Evolutionary conservation across 257 asterid genomes (phyloP).

Genomic region (Jaltomata sinuosa): DNA sequence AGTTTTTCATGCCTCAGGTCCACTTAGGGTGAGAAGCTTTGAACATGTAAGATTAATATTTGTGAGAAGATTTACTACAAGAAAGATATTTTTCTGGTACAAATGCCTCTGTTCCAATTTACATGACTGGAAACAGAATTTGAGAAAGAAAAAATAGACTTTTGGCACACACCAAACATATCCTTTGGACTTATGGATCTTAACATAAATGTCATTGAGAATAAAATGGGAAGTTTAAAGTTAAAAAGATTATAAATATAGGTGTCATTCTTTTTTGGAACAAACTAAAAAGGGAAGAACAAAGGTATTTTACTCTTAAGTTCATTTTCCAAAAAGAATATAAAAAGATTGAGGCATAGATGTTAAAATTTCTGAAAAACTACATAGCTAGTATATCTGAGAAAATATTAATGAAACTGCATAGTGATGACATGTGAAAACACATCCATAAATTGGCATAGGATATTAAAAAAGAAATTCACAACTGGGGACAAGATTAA

Average conservation of each 20-base stretch:
- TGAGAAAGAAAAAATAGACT: neutral
- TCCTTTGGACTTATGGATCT: neutral
- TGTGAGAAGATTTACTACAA: neutral
- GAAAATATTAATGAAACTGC: neutral
- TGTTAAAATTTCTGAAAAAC: neutral
- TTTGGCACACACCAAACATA: neutral
- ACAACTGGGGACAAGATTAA: neutral
- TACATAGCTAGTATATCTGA: neutral
- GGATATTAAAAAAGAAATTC: neutral
- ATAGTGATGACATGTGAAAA: neutral
- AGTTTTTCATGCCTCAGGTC: neutral
- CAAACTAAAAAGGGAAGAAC: neutral
- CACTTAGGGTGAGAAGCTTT: neutral
- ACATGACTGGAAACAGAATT: neutral
- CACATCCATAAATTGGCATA: neutral
- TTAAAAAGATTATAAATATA: neutral
- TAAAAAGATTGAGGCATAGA: neutral
- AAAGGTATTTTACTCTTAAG: neutral
- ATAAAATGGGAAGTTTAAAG: neutral
- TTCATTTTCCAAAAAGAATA: neutral
- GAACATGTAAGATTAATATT: neutral
- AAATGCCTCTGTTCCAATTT: neutral
- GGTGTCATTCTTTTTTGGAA: neutral
- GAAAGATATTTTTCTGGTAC: neutral
- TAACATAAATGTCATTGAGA: neutral